Evolutionary conservation across 2,329 filamentous ascomycete species (phyloP), one percentile per base, ranked within the genome.

Genomic region (Pseudocercospora fuligena): DNA sequence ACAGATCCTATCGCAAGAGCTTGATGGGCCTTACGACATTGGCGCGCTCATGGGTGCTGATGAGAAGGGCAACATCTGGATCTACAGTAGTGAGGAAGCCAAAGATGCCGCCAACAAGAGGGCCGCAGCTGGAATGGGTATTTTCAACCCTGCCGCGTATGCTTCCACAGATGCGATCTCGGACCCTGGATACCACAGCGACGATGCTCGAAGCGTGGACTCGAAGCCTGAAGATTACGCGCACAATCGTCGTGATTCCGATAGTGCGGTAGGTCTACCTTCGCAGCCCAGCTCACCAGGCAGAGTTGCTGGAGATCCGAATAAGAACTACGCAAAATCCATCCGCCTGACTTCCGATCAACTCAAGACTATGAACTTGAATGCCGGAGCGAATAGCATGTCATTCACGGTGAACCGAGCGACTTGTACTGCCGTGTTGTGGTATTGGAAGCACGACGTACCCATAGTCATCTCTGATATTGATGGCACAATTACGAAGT

Each of bases 401-500:
- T 93, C 92, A 75, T 99, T 99, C 78, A 98, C 92, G 2, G 95
- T 99, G 67, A 98, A 98, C 79, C 87, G 92, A 69, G 94, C 95
- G 5, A 97, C 93, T 0, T 99, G 95, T 80, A 89, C 89, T 60
- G 95, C 94, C 14, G 91, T 89, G 73, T 96, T 99, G 89, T 99
- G 93, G 78, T 87, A 97, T 67, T 99, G 95, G 96, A 90, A 88
- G 71, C 89, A 94, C 75, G 91, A 96, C 74, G 91, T 91, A 0
- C 96, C 95, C 0, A 94, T 99, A 64, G 94, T 99, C 57, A 97
- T 99, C 69, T 98, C 94, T 0, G 95, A 99, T 79, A 98, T 99
- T 75, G 95, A 99, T 79, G 95, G 95, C 60, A 99, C 95, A 23
- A 99, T 99, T 74, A 99, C 95, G 66, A 99, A 99, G 82, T 86